Conservation (phyloP, 2,329 filamentous ascomycete species). For the Colletotrichum sp. region DNA sequence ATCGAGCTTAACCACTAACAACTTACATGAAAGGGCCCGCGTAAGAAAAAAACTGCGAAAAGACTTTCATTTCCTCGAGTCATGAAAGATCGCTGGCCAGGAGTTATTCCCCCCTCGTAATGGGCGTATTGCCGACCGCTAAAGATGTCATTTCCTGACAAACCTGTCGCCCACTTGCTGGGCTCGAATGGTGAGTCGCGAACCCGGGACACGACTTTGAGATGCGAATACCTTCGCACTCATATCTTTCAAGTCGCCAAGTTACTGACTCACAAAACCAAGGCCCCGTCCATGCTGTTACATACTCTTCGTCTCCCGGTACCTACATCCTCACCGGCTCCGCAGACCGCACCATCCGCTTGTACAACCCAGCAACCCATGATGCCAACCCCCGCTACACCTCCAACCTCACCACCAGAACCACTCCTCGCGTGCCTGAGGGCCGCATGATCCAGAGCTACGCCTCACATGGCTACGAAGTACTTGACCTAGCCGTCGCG, state of each 20-base stretch:
- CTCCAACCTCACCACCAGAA: constrained; percentile 38
- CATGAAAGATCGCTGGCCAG: not conserved
- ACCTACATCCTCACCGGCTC: constrained; percentile 86
- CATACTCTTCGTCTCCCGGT: constrained; percentile 74
- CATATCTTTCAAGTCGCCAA: not conserved
- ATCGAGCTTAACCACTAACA: not conserved
- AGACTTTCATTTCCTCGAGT: not conserved
- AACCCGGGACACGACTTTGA: not conserved
- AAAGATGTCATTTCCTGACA: constrained; percentile 51
- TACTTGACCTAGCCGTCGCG: constrained; percentile 79
- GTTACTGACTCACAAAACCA: not conserved
- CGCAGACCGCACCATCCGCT: constrained; percentile 81
- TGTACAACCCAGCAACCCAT: constrained; percentile 76
- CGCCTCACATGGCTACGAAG: constrained; percentile 87
- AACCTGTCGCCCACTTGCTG: constrained; percentile 59
- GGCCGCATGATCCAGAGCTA: constrained; percentile 84
- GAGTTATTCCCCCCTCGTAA: not conserved
- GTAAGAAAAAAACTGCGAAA: not conserved
- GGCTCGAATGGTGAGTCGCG: constrained; percentile 60
- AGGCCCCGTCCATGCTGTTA: constrained; percentile 76
- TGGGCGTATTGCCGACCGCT: constrained; percentile 5
- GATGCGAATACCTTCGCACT: not conserved
- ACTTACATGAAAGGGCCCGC: not conserved
- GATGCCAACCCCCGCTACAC: constrained; percentile 21
- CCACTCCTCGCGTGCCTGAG: constrained; percentile 41